A percentile compares a stretch with the other conserved stretches of the same genome.
phyloP scores from a whole-genome alignment of 176 grass and related monocot genomes.

The Carex myosuroides region DNA sequence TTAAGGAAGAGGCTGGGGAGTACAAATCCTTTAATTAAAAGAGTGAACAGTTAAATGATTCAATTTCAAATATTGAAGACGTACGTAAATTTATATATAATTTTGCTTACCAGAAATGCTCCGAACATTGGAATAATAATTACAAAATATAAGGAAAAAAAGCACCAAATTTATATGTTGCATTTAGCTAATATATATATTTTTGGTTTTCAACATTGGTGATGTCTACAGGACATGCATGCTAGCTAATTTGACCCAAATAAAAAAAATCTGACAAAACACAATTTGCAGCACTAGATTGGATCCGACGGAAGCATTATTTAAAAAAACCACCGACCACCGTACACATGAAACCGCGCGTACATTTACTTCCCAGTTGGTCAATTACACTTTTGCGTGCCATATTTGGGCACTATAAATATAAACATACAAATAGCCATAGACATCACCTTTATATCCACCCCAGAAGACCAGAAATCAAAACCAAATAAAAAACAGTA shows the following conservation, averaged over 20 bases:
- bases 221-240: background rate
- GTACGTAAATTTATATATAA: background rate
- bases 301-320: background rate
- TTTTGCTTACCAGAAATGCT: background rate
- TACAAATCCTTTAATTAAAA: background rate
- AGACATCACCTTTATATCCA: background rate
- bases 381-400: background rate
- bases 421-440: background rate
- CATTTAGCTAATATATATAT: background rate
- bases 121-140: background rate
- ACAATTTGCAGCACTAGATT: constrained; percentile 1
- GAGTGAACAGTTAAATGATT: background rate
- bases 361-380: background rate
- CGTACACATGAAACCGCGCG: background rate
- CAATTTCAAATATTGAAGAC: too few species aligned
- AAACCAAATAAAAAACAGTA: background rate
- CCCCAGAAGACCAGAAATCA: background rate
- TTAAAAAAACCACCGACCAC: background rate
- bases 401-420: background rate
- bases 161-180: background rate
- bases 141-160: background rate
- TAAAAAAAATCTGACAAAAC: background rate
- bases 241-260: background rate
- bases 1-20: background rate
- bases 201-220: background rate